Evolutionary conservation across 495 filamentous ascomycete species (phyloP).

Genomic region (Aspergillus cavernicola): DNA sequence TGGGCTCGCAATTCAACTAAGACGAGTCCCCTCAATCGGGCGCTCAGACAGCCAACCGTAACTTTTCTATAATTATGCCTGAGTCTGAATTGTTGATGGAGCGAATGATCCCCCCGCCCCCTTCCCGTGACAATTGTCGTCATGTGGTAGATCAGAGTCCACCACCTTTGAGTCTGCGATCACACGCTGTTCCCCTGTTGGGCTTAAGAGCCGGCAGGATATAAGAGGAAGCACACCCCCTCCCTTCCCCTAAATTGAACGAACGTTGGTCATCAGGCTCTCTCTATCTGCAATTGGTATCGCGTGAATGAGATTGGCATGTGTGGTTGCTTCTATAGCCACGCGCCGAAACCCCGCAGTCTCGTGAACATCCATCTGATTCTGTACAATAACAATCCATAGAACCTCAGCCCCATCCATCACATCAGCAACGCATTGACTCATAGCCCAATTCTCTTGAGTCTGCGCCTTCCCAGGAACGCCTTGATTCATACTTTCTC

Average conservation of each 20-base stretch:
- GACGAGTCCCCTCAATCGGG: constrained; percentile 5
- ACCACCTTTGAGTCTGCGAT: too few species aligned
- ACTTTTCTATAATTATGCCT: constrained; percentile 13
- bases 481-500: constrained; percentile 2
- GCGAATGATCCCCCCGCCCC: constrained; percentile 12
- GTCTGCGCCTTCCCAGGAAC: constrained; percentile 6
- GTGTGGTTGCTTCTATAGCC: constrained; percentile 12
- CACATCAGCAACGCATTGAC: constrained; percentile 24
- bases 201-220: not conserved
- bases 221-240: not conserved
- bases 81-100: not conserved
- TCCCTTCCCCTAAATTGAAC: not conserved
- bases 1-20: constrained; percentile 7
- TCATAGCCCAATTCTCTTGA: constrained; percentile 20
- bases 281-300: constrained; percentile 4
- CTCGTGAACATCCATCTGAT: constrained; percentile 19
- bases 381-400: constrained; percentile 13
- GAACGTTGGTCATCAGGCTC: constrained; percentile 12
- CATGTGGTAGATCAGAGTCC: constrained; percentile 21
- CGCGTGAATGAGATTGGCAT: not conserved
- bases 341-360: constrained; percentile 26
- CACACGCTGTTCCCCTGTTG: constrained; percentile 7
- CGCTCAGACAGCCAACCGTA: constrained; percentile 7
- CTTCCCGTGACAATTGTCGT: constrained; percentile 19
- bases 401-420: constrained; percentile 19